Evolutionary conservation across 805 yeast genomes (phyloP), one percentile per base, ranked within the genome.

Genomic region (Kluyveromyces wickerhamii): DNA sequence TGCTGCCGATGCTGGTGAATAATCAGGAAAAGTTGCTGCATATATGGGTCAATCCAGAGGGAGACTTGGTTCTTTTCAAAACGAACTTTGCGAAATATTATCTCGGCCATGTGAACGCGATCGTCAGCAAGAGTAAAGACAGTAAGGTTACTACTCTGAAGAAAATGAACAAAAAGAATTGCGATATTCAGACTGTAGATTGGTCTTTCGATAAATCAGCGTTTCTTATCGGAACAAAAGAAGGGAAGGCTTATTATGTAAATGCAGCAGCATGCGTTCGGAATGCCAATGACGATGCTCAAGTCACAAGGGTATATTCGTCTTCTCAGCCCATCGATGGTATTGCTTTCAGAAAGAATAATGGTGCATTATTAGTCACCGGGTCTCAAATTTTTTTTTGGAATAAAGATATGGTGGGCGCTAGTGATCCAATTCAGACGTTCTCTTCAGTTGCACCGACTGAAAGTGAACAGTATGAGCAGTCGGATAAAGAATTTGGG

Each of bases 381-480:
- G 51, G 44, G 4, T 34, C 42, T 19, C 43, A 42, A 11, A 41
- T 54, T 7, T 35, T 43, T 39, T 44, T 40, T 25, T 54, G 60
- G 54, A 37, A 40, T 12, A 32, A 28, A 8, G 35, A 31, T 7
- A 19, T 19, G 8, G 13, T 26, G 3, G 16, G 15, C 6, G 22
- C 21, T 26, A 18, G 27, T 8, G 32, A 31, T 21, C 35, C 38
- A 13, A 11, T 38, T 2, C 25, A 27, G 14, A 31, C 34, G 14
- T 57, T 62, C 29, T 43, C 47, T 30, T 49, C 51, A 19, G 36
- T 44, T 14, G 41, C 48, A 22, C 66, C 68, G 4, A 36, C 52
- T 2, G 67, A 62, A 33, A 47, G 45, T 17, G 69, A 64, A 32
- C 57, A 55, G 24, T 62, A 62, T 32, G 67, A 63, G 34, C 57